Base-by-base conservation (phyloP, 768 basidiomycete genomes). In the Tephrocybe sp. region DNA sequence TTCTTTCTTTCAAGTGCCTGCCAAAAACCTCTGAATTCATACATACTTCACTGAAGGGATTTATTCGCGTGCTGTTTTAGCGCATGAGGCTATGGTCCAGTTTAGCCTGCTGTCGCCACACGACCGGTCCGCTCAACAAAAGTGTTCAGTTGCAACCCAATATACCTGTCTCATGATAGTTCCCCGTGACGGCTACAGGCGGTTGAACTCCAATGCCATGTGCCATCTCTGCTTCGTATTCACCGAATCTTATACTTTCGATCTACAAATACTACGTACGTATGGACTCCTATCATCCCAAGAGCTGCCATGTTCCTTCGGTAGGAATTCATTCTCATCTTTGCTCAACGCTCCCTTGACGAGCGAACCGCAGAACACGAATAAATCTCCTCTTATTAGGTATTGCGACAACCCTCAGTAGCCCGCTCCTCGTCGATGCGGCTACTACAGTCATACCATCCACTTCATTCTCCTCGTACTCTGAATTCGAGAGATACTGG, bases 401-500 rank as follows among this genome's bases (percentile, higher is more conserved):
- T 3, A 20, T 56, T 7, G 28, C 51, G 24, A 53, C 45, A 9
- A 54, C 38, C 56, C 53, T 40, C 38, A 56, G 21, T 51, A 54
- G 11, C 44, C 34, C 34, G 15, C 15, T n/a, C 4, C 7, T 59
- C 10, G 64, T 61, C 17, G 52, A 59, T 40, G 67, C 68, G 3
- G 64, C 59, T 25, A 71, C 69, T 4, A 73, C 72, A 0, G 69
- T 73, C 37, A 74, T 76, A 17, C 75, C 75, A 1, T 61, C 68
- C 5, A 66, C 59, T 18, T 75, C 73, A 3, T 73, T 76, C 56
- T 68, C 65, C n/a, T 69, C 66, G 9, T 65, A 67, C 48, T 60
- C 73, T 3, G 62, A 62, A 5, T 67, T 76, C 23, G 73, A 74
- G 53, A 66, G 50, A 12, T 75, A 64, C 52, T 76, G 73, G 73